Percentiles rank a stretch among this genome's conserved stretches.
These are phyloP conservation scores for Hippophae gyantsensis DNA, from an alignment of 306 rosid genomes.

Conservation along the genomic window DNA sequence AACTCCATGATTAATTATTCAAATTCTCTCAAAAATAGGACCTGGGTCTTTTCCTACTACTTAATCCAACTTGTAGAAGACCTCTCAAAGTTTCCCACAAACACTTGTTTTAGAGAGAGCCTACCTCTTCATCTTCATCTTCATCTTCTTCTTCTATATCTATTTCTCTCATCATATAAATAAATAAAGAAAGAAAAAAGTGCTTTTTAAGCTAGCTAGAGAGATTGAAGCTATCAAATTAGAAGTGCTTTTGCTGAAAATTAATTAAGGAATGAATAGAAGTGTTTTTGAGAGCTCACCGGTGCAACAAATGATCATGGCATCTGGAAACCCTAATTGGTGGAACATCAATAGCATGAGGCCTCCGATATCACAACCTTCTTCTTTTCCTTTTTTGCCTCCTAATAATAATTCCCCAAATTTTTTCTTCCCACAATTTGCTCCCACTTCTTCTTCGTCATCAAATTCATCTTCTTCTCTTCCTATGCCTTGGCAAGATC, in stretches of 20 bases:
- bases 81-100: constrained; percentile 53
- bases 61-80: constrained; percentile 38
- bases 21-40: no score
- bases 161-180: constrained; percentile 13
- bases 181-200: background rate
- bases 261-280: constrained; percentile 53
- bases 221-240: no score
- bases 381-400: constrained; percentile 50
- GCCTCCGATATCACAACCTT: constrained; percentile 25
- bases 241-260: no score
- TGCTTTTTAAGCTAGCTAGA: no score
- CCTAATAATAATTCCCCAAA: constrained; percentile 5
- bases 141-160: no score
- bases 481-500: constrained; percentile 50
- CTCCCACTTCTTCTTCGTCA: constrained; percentile 15
- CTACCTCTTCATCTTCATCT: no score
- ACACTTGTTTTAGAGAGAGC: constrained; percentile 9
- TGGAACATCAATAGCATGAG: constrained; percentile 68
- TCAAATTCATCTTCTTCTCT: constrained; percentile 33
- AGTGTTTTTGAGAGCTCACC: constrained; percentile 70
- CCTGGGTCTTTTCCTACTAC: constrained; percentile 16
- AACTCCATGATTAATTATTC: no score
- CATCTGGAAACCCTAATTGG: constrained; percentile 83
- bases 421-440: constrained; percentile 17
- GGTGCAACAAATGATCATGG: constrained; percentile 77